Evolutionary conservation across 2,329 filamentous ascomycete genomes (phyloP).

Genomic region (Ophiosphaerella korrae): DNA sequence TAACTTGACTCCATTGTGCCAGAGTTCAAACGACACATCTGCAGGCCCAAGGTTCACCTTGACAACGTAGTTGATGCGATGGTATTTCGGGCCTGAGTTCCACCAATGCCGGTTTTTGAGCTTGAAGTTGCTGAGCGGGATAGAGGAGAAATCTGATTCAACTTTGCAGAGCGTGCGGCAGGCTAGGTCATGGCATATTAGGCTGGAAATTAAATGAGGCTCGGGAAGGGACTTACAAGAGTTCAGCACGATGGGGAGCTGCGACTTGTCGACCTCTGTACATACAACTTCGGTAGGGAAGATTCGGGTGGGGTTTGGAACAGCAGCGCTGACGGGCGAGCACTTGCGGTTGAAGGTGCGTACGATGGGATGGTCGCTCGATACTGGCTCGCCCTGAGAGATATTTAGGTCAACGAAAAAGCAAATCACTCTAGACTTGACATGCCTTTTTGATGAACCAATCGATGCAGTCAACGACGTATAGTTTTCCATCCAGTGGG

Average conservation of each 20-base stretch:
- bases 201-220: not conserved
- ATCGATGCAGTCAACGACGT: constrained; percentile 42
- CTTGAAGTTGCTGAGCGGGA: constrained; percentile 21
- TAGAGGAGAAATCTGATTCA: constrained; percentile 21
- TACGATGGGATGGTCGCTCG: constrained; percentile 23
- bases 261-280: constrained; percentile 19
- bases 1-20: constrained; percentile 26
- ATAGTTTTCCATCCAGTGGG: constrained; percentile 39
- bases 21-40: constrained; percentile 27
- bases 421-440: too few species aligned
- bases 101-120: constrained; percentile 30
- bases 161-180: constrained; percentile 25
- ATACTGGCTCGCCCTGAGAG: constrained; percentile 31
- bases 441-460: constrained; percentile 42
- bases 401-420: not conserved
- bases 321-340: constrained; percentile 15
- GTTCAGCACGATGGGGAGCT: constrained; percentile 17
- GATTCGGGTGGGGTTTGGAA: constrained; percentile 19
- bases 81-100: constrained; percentile 24
- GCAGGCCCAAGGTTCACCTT: constrained; percentile 26
- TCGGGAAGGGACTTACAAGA: constrained; percentile 4
- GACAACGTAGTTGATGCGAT: constrained; percentile 23
- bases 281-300: constrained; percentile 28
- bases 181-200: constrained; percentile 5
- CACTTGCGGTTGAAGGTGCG: constrained; percentile 28